These are phyloP conservation scores for Backusella circina DNA, from an alignment of 192 early-diverging fungal species.

Conservation along the genomic window DNA sequence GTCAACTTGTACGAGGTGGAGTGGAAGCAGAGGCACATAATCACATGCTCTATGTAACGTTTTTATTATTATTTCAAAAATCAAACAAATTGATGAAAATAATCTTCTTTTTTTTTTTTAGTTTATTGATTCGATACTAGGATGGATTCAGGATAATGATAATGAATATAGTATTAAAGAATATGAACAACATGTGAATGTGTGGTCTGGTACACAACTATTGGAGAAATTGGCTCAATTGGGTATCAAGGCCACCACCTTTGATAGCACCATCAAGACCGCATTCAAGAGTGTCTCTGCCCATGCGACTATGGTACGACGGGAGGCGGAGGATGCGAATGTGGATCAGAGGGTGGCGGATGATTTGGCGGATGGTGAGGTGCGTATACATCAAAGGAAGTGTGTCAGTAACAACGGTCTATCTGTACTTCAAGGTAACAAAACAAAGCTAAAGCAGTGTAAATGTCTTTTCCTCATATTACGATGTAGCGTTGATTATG, in stretches of 20 bases:
- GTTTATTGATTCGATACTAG: slow-evolving; percentile 7
- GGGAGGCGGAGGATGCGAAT: background rate
- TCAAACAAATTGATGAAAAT: background rate
- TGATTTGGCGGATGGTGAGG: background rate
- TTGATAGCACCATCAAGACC: background rate
- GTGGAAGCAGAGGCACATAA: slow-evolving; percentile 19
- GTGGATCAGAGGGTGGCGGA: background rate
- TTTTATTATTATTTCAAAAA: background rate
- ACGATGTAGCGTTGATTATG: slow-evolving; percentile 20
- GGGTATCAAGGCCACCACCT: slow-evolving; percentile 13
- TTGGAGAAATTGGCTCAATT: slow-evolving; percentile 10
- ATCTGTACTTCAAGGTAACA: slow-evolving; percentile 6
- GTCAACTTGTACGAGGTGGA: slow-evolving; percentile 17
- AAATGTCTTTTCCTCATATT: background rate
- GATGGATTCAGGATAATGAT: slow-evolving; percentile 20
- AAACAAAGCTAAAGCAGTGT: background rate
- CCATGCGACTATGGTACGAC: background rate
- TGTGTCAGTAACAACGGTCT: slow-evolving; percentile 11
- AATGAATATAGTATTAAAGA: slow-evolving; percentile 14
- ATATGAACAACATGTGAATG: slow-evolving; percentile 15
- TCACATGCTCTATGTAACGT: slow-evolving; percentile 22
- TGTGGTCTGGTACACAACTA: slow-evolving; percentile 30
- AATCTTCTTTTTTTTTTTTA: background rate
- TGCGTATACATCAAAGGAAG: background rate
- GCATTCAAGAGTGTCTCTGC: slow-evolving; percentile 7